A percentile compares a stretch with the other conserved stretches of the same genome.
Evolutionary conservation across 805 yeast genomes (phyloP).

Genomic region (Wickerhamia fluorescens): DNA sequence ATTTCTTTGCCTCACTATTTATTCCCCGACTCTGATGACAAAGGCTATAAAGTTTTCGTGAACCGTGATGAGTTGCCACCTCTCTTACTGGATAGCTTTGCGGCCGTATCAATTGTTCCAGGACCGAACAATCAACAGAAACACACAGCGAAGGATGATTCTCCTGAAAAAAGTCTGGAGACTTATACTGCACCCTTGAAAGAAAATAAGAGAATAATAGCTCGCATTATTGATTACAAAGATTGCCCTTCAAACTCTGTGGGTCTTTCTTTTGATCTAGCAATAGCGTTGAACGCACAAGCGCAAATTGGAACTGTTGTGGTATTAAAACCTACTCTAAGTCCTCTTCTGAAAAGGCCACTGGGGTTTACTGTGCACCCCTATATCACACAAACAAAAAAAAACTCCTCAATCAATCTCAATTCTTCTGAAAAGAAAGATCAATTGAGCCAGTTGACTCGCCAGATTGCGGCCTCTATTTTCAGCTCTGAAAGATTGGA

Average conservation of each 20-base stretch:
- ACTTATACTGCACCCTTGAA: slow-evolving; percentile 7
- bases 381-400: slow-evolving; percentile 38
- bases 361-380: slow-evolving; percentile 46
- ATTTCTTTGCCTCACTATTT: slow-evolving; percentile 48
- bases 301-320: slow-evolving; percentile 46
- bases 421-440: slow-evolving; percentile 25
- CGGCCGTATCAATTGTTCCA: slow-evolving; percentile 43
- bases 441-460: slow-evolving; percentile 11
- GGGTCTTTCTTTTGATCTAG: slow-evolving; percentile 47
- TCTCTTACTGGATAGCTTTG: slow-evolving; percentile 27
- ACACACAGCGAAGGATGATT: too few species aligned
- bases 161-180: slow-evolving; percentile 7
- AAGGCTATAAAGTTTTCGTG: slow-evolving; percentile 38
- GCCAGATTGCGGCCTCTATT: slow-evolving; percentile 13
- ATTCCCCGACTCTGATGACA: slow-evolving; percentile 15
- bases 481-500: slow-evolving; percentile 7
- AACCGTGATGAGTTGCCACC: slow-evolving; percentile 29
- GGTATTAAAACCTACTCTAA: slow-evolving; percentile 41
- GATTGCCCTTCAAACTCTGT: slow-evolving; percentile 31
- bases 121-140: slow-evolving; percentile 39
- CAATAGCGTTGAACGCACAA: slow-evolving; percentile 50
- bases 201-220: slow-evolving; percentile 42
- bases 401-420: slow-evolving; percentile 20
- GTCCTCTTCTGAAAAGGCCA: slow-evolving; percentile 30
- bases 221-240: slow-evolving; percentile 38